phyloP scores from a whole-genome alignment of 2,329 filamentous ascomycete genomes.

The Clonostachys rosea region DNA sequence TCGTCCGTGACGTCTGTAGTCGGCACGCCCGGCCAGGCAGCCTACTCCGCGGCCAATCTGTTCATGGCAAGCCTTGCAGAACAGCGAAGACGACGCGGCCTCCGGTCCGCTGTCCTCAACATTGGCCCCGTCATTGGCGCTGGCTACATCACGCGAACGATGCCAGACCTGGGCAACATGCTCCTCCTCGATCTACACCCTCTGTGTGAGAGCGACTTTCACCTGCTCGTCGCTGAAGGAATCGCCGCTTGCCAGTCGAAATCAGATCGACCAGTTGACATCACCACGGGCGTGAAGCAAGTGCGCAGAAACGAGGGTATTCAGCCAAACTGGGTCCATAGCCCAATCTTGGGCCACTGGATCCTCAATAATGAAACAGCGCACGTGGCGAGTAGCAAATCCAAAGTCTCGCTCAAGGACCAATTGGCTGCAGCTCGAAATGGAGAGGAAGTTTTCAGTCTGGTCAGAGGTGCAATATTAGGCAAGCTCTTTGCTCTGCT shows the following conservation, averaged over 20 bases:
- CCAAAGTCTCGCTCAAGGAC: too few relatives aligned
- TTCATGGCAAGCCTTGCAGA: conserved; percentile 32
- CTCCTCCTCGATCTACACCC: conserved; percentile 10
- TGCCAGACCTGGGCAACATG: conserved; percentile 5
- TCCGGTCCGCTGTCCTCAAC: conserved; percentile 31
- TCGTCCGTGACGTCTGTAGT: conserved; percentile 18
- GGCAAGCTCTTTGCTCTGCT: too few relatives aligned
- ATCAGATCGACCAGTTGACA: too few relatives aligned
- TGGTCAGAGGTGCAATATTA: too few relatives aligned
- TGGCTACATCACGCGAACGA: conserved; percentile 27
- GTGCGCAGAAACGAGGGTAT: too few relatives aligned
- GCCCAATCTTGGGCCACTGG: too few relatives aligned
- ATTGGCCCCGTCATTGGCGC: conserved; percentile 29
- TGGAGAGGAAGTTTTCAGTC: too few relatives aligned
- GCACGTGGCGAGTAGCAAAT: too few relatives aligned
- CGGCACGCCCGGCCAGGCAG: conserved; percentile 29
- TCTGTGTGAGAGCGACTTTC: conserved; percentile 20
- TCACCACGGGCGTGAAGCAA: too few relatives aligned
- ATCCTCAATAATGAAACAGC: too few relatives aligned
- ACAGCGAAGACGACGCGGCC: conserved; percentile 22
- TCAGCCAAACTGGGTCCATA: too few relatives aligned
- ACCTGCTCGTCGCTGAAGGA: conserved; percentile 19
- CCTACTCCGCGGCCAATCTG: conserved; percentile 38
- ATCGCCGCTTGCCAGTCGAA: conserved; percentile 10
- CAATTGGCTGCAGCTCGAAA: too few relatives aligned